Evolutionary conservation across 805 yeast genomes (phyloP), one percentile per base, ranked within the genome.

Genomic region (Metschnikowia amazonensis): DNA sequence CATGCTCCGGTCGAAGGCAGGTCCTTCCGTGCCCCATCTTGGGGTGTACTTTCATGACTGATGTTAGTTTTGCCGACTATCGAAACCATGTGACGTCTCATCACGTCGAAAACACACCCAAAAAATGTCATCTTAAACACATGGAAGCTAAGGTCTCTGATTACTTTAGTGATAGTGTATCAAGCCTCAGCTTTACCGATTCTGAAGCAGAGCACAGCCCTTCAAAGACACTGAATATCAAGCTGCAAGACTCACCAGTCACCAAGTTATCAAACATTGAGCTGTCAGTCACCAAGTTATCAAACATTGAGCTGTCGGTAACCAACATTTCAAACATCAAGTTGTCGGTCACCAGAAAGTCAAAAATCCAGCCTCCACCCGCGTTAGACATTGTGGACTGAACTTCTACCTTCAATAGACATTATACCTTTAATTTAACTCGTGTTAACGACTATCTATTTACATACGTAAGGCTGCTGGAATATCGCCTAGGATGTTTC

Each of bases 31-130:
- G 75, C 49, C 73, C 75, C 2, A 46, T 69, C 16, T 49, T 70
- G 27, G 75, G 75, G 8, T 70, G 75, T 51, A 70, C 64, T 1
- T 69, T 53, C 47, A 60, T 64, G 59, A 66, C 73, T 0, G 71
- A 66, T 25, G 65, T 59, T 5, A 33, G 50, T 29, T 52, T 45
- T 43, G 20, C 21, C 1, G 53, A 46, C 34, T 48, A 46, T n/a
- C 20, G 25, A 27, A 23, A 31, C 18, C 57, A 53, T 36, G 33
- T 50, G 10, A 17, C 24, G 14, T 28, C 38, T 4, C 53, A 51
- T 24, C 33, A 36, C 6, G 21, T 14, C n/a, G n/a, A 16, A 1
- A n/a, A 11, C 13, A 20, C n/a, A 7, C 18, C 14, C 27, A 18
- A 16, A 14, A 33, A 16, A 14, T n/a, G 13, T 8, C 17, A 16